A percentile compares a stretch with the other conserved stretches of the same genome.
Evolutionary conservation across 805 yeast species (phyloP).

Genomic region (Ogataea polymorpha): DNA sequence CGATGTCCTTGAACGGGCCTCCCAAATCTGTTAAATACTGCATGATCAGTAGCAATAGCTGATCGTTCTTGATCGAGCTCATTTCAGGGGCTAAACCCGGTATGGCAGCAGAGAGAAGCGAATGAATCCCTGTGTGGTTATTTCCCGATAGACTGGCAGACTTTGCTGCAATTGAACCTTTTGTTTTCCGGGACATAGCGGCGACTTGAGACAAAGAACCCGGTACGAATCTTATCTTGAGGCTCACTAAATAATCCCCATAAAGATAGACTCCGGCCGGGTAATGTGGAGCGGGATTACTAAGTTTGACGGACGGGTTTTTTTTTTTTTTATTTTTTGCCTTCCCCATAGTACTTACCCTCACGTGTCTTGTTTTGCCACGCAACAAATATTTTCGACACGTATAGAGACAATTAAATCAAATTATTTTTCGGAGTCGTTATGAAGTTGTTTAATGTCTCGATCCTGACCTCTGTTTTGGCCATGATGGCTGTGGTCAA

Average conservation of each 20-base stretch:
- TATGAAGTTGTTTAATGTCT: slow-evolving; percentile 41
- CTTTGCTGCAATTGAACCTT: neutral
- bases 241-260: neutral
- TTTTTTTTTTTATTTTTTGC: neutral
- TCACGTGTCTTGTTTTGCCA: slow-evolving; percentile 7
- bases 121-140: neutral
- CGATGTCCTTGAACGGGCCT: slow-evolving; percentile 13
- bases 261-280: neutral
- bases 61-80: slow-evolving; percentile 15
- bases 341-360: neutral
- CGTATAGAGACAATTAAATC: neutral
- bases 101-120: slow-evolving; percentile 4
- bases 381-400: neutral
- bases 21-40: slow-evolving; percentile 22
- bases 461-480: slow-evolving; percentile 39
- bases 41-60: slow-evolving; percentile 20
- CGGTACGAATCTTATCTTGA: neutral
- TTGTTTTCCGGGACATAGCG: slow-evolving; percentile 7
- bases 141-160: neutral
- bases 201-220: slow-evolving; percentile 2
- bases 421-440: slow-evolving; percentile 1
- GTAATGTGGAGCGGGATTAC: neutral
- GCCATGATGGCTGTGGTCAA: slow-evolving; percentile 33
- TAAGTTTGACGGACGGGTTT: neutral
- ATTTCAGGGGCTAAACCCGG: slow-evolving; percentile 2